Evolutionary conservation across 305 asterid genomes (phyloP), one percentile per base, ranked within the genome.

Genomic region (Euphrasia arctica): DNA sequence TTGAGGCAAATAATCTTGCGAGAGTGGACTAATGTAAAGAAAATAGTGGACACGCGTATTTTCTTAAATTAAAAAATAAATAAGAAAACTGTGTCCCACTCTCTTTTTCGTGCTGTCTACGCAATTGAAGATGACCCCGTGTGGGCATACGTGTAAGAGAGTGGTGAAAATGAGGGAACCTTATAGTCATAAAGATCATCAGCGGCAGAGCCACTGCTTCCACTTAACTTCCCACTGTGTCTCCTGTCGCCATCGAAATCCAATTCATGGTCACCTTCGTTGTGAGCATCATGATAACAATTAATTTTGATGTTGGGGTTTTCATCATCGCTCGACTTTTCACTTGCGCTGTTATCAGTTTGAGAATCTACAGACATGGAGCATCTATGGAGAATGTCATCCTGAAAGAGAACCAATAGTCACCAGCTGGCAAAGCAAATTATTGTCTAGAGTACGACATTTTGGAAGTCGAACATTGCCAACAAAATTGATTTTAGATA

Each of bases 201-300:
- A 70, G 90, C 87, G 71, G 84, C 87, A 42, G 91, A 88, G 65
- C 94, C 93, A 71, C 98, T 91, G 80, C 89, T 85, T 80, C 82
- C 97, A 70, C 97, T 88, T 63, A 86, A 76, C 78, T 91, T 86
- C 74, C 98, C 95, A 73, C 98, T 88, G 70, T 82, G 86, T 65
- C 85, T 83, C 59, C 98, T 96, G 72, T 80, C 90, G 64, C 71
- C 81, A 62, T 88, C 95, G 69, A 75, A 81, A 73, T 91, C 96
- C 28, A 85, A 82, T 70, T 88, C 98, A 74, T 77, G 91, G 65
- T 82, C 91, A 3, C 68, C 94, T 81, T 91, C 94, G 66, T 86
- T 86, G 79, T 88, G 89, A 69, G 96, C 95, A 79, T 88, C 96
- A 59, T 91, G 98, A 77, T 91, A 88, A 61, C 95, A 94, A 77